Percentiles rank a stretch among this genome's conserved stretches.
phyloP scores from a whole-genome alignment of 441 rosid genomes.

The Erysimum pusillum region DNA sequence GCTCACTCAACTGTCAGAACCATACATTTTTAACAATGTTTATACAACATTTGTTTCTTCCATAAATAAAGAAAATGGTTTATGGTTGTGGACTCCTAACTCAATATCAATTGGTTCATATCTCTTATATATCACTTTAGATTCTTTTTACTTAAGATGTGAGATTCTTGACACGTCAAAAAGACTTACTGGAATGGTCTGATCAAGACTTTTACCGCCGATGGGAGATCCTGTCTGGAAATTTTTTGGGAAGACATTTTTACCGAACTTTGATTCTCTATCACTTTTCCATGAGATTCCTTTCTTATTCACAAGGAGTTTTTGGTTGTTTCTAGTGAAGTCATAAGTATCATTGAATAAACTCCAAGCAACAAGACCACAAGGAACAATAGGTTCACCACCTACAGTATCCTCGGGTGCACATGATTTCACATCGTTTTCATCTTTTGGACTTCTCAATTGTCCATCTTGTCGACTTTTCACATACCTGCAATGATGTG shows the following conservation, averaged over 20 bases:
- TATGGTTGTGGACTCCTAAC: background rate
- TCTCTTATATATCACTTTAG: slow-evolving; percentile 35
- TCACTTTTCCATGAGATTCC: slow-evolving; percentile 94
- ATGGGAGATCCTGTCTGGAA: slow-evolving; percentile 65
- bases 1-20: slow-evolving; percentile 67
- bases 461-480: slow-evolving; percentile 84
- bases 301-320: slow-evolving; percentile 65
- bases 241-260: slow-evolving; percentile 70
- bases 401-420: slow-evolving; percentile 59
- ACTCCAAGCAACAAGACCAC: slow-evolving; percentile 99
- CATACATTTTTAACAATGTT: background rate
- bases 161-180: background rate
- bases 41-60: background rate
- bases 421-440: slow-evolving; percentile 55
- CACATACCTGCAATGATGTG: slow-evolving; percentile 63
- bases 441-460: slow-evolving; percentile 49
- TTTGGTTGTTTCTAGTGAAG: slow-evolving; percentile 57
- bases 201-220: slow-evolving; percentile 65
- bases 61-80: background rate
- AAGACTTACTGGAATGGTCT: slow-evolving; percentile 30
- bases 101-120: background rate
- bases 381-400: slow-evolving; percentile 69
- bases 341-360: slow-evolving; percentile 87
- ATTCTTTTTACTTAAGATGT: background rate
- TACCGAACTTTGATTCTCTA: slow-evolving; percentile 81